A percentile compares a stretch with the other conserved stretches of the same genome.
These are phyloP conservation scores for Xylaria sp. DNA, from an alignment of 495 filamentous ascomycete species.

Conservation along the genomic window DNA sequence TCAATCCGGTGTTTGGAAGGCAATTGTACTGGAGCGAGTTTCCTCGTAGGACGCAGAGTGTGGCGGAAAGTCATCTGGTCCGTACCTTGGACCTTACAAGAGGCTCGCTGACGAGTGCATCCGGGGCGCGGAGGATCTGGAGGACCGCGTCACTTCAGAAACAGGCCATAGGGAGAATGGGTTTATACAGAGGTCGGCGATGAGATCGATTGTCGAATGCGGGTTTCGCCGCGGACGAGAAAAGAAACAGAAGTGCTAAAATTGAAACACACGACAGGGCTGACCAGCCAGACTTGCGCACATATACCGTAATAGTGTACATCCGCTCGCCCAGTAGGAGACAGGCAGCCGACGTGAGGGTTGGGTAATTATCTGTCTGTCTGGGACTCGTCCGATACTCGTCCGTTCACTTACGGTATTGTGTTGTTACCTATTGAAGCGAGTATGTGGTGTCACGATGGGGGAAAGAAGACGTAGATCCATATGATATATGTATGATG, in stretches of 20 bases:
- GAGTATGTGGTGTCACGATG: background rate
- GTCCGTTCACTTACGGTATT: background rate
- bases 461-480: background rate
- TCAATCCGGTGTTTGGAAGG: background rate
- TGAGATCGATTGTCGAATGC: background rate
- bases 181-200: slow-evolving; percentile 1
- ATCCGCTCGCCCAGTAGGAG: background rate
- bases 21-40: background rate
- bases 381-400: background rate
- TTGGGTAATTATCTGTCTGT: background rate
- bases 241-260: slow-evolving; percentile 17
- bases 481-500: background rate
- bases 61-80: slow-evolving; percentile 12
- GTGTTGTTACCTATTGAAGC: background rate
- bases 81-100: too few species aligned
- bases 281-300: background rate
- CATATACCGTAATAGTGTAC: slow-evolving; percentile 6
- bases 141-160: background rate
- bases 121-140: slow-evolving; percentile 7
- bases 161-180: background rate
- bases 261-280: slow-evolving; percentile 19
- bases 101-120: slow-evolving; percentile 1
- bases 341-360: background rate
- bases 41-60: slow-evolving; percentile 8
- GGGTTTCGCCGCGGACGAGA: slow-evolving; percentile 3